Base-by-base conservation (phyloP, 2,329 filamentous ascomycete species). In the Graphilbum ipis-grandicollis region DNA sequence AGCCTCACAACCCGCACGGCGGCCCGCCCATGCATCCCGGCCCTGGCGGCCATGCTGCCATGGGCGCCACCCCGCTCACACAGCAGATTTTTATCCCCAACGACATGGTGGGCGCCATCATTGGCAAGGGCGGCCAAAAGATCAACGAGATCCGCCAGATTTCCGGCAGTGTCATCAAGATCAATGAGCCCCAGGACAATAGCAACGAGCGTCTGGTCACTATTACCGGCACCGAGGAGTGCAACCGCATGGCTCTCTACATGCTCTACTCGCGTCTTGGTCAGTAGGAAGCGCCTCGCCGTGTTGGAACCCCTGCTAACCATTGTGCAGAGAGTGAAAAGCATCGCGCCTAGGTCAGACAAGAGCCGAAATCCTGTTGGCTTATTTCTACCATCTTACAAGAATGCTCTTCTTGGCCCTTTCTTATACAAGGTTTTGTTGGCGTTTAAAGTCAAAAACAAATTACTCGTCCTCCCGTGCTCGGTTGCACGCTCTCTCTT, bases 81-180 rank as follows among this genome's bases (percentile, higher is more conserved):
- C 90, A 98, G 59, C 90, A 98, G 59, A 98, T 98, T 47, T 98
- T 81, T 62, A 98, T 98, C 49, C 90, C 90, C 40, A 98, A 98
- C 54, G 90, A 98, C 52, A 96, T 98, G 90, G 90, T 98, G 37
- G 90, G 90, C 44, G 90, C 90, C 39, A 98, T 98, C 50, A 98
- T 98, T 49, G 90, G 90, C 52, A 98, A 98, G 63, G 90, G 90
- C 43, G 90, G 90, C 45, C 82, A 85, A 39, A 98, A 98, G 71
- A 98, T 98, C 68, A 98, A 98, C 54, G 90, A 98, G 60, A 98
- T 98, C 46, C 77, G 90, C 48, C 85, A 94, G 56, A 75, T 98
- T 49, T 92, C 82, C 56, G 90, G 88, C 48, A 96, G 88, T 60
- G 86, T 98, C 33, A 96, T 98, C 58, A 98, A 98, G 67, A 98